phyloP scores from a whole-genome alignment of 768 basidiomycete species.

The Collybiopsis luxurians region DNA sequence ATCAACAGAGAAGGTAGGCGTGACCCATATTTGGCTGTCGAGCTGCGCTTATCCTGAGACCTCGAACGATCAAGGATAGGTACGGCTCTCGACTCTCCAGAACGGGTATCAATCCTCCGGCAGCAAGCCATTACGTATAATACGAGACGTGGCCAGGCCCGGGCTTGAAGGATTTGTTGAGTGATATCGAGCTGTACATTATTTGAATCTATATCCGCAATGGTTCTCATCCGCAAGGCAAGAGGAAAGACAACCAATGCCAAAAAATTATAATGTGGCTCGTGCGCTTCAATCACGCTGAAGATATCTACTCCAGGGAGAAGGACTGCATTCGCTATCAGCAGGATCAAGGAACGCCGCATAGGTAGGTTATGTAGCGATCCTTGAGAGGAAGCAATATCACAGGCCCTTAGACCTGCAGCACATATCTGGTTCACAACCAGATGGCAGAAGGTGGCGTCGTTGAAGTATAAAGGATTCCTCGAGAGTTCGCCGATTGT shows the following conservation, averaged over 20 bases:
- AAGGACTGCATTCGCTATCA: conserved; percentile 44
- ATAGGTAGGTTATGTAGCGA: conserved; percentile 37
- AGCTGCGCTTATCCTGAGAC: conserved; percentile 34
- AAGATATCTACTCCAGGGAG: conserved; percentile 53
- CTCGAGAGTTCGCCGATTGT: conserved; percentile 43
- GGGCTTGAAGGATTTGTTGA: conserved; percentile 43
- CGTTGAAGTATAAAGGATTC: conserved; percentile 47
- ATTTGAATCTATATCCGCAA: conserved; percentile 39
- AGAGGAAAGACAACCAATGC: conserved; percentile 64
- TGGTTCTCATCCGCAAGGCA: conserved; percentile 49
- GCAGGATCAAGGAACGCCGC: conserved; percentile 35
- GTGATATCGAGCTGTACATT: conserved; percentile 40
- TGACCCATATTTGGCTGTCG: conserved; percentile 16
- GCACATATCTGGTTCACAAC: conserved; percentile 45
- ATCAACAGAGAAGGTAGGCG: conserved; percentile 43
- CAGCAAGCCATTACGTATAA: conserved; percentile 57
- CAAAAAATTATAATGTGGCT: conserved; percentile 59
- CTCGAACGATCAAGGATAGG: conserved; percentile 39
- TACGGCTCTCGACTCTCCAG: conserved; percentile 13
- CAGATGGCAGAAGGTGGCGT: conserved; percentile 46
- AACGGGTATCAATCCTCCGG: conserved; percentile 27
- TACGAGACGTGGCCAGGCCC: conserved; percentile 62
- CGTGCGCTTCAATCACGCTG: conserved; percentile 51
- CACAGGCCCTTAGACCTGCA: conserved; percentile 46
- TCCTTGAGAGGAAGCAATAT: conserved; percentile 40